These are phyloP conservation scores for Lathyrus aphaca DNA, from an alignment of 306 rosid genomes.

Conservation along the genomic window DNA sequence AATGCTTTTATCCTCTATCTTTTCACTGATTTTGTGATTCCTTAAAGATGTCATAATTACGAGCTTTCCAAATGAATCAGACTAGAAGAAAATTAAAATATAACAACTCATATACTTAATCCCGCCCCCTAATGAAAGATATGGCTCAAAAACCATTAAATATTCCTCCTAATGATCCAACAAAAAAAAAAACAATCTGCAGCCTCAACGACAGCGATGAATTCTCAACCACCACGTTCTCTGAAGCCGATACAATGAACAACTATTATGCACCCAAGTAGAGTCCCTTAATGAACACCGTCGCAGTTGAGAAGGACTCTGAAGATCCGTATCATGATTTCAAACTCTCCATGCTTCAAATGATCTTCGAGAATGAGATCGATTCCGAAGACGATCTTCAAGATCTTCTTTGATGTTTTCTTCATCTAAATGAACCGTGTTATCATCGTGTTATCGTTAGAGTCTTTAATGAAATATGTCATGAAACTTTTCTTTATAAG, in stretches of 20 bases:
- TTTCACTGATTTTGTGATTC: too few species aligned
- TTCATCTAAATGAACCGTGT: conserved; percentile 46
- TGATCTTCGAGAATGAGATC: conserved; percentile 68
- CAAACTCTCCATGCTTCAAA: conserved; percentile 64
- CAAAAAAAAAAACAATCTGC: too few species aligned
- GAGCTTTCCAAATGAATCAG: too few species aligned
- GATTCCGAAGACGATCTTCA: conserved; percentile 51
- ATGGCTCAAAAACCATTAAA: too few species aligned
- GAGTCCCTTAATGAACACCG: conserved; percentile 42
- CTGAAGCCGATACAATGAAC: conserved; percentile 31
- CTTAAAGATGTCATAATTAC: too few species aligned
- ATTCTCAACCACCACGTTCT: conserved; percentile 49
- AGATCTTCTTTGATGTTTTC: conserved; percentile 61
- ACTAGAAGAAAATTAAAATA: too few species aligned
- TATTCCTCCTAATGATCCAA: too few species aligned
- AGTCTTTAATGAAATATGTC: conserved; percentile 56
- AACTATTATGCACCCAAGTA: conserved; percentile 6
- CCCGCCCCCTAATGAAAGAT: too few species aligned
- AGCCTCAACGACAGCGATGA: conserved; percentile 29
- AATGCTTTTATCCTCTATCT: too few species aligned
- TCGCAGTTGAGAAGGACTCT: conserved; percentile 66
- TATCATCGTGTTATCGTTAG: conserved; percentile 48
- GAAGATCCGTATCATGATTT: conserved; percentile 60
- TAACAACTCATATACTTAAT: too few species aligned
- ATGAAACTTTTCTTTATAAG: conserved; percentile 43